Base-by-base conservation (phyloP, 495 filamentous ascomycete species). In the Hyaloscypha finlandica region DNA sequence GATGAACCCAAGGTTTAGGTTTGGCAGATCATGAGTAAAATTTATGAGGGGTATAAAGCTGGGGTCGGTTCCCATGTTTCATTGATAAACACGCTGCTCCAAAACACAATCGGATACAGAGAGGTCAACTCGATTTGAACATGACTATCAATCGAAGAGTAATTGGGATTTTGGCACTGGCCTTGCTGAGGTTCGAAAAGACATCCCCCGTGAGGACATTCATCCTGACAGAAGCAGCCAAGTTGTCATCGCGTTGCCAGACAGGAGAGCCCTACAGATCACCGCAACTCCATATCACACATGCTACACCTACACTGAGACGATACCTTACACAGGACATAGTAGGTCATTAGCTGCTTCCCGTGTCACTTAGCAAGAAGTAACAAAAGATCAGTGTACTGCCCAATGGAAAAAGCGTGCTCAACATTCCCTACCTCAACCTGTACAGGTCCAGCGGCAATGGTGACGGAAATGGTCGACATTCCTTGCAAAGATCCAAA, bases 401-500 rank as follows among this genome's bases (percentile, higher is more conserved):
- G 68, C 48, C 68, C 68, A 19, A 16, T 60, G 12, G 12, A 20
- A 14, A 22, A 39, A 1, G 60, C 39, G 11, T 70, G 68, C 30
- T 14, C 19, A 60, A 56, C 67, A 19, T 16, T 48, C 42, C 4
- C 1, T 6, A 48, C 42, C 16, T 14, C 11, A 48, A 48, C 42
- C 9, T 48, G 42, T 12, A 54, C 42, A 19, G 63, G 37, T 32
- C 59, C 16, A 66, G 68, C 32, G 39, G 60, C 39, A 9, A 58
- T 35, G 2, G 29, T 31, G 11, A 35, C 30, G 30, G 39, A n/a
- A 11, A 64, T 52, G 6, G 8, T 64, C 1, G 45, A 35, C n/a
- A 58, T 70, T 30, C 3, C 80, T 89, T 22, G 89, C 88, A n/a
- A 84, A 80, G 22, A 89, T 88, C 19, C 79, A 84, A 57, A 30